Conservation (phyloP, 2,329 filamentous ascomycete genomes). For the Aspergillus brasiliensis region DNA sequence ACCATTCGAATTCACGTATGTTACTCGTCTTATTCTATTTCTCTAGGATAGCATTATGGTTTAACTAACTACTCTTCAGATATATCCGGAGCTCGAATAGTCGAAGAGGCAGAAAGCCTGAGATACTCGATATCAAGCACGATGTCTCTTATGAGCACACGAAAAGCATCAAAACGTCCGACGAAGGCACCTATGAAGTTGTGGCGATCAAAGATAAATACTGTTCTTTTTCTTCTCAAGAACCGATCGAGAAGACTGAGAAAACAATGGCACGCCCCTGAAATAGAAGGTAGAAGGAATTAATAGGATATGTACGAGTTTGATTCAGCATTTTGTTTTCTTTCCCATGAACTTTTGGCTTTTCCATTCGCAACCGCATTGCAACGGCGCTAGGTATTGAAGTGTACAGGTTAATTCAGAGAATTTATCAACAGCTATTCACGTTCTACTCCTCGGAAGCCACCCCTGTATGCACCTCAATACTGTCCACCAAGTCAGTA, state of each 20-base stretch:
- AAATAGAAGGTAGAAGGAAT: conserved; percentile 15
- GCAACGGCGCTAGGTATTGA: conserved; percentile 31
- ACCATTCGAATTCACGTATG: conserved; percentile 89
- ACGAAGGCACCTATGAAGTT: conserved; percentile 97
- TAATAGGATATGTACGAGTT: conserved; percentile 21
- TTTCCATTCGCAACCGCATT: conserved; percentile 28
- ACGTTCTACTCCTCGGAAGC: conserved; percentile 13
- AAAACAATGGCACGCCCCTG: conserved; percentile 35
- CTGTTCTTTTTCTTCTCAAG: conserved; percentile 82
- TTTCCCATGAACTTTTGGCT: conserved; percentile 5
- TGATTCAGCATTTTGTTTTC: conserved; percentile 17
- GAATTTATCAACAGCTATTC: conserved; percentile 3
- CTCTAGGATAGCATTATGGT: neutral
- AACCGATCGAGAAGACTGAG: conserved; percentile 53
- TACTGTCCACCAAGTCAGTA: conserved; percentile 65
- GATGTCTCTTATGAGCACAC: conserved; percentile 79
- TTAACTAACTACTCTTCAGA: conserved; percentile 33
- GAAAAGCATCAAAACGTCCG: conserved; percentile 80
- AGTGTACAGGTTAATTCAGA: conserved; percentile 13
- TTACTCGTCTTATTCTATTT: conserved; percentile 15
- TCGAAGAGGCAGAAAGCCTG: conserved; percentile 72
- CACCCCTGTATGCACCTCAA: conserved; percentile 55
- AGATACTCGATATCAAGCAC: conserved; percentile 86
- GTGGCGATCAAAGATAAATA: conserved; percentile 92
- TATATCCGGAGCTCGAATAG: conserved; percentile 90